A percentile compares a stretch with the other conserved stretches of the same genome.
Evolutionary conservation across 2,329 filamentous ascomycete species (phyloP).

Genomic region (Colletotrichum godetiae): DNA sequence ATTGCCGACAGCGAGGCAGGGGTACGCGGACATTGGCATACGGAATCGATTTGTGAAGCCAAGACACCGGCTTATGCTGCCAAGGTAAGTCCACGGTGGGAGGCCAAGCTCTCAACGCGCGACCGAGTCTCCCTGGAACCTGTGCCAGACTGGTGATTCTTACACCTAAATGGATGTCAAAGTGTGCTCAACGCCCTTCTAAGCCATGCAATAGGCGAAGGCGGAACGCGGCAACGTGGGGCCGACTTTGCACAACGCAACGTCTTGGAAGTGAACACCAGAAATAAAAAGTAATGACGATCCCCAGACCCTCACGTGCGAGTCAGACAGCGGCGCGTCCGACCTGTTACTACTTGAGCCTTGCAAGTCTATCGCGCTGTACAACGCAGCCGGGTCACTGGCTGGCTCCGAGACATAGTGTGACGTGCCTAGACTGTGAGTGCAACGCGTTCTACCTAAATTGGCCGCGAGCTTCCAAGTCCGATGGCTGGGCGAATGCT

Average conservation of each 20-base stretch:
- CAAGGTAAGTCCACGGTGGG: constrained; percentile 14
- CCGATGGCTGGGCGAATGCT: background rate
- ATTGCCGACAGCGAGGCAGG: constrained; percentile 18
- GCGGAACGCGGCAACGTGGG: constrained; percentile 7
- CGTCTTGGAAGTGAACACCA: constrained; percentile 4
- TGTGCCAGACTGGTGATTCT: background rate
- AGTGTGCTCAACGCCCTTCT: background rate
- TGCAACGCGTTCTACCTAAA: background rate
- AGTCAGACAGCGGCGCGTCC: constrained; percentile 23
- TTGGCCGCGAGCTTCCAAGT: background rate
- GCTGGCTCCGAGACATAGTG: too few relatives aligned
- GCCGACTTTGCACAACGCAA: background rate
- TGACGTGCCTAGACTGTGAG: background rate
- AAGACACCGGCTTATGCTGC: constrained; percentile 18
- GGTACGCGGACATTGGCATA: constrained; percentile 29
- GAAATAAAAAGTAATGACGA: constrained; percentile 19
- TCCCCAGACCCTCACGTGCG: constrained; percentile 27
- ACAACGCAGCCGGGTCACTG: background rate
- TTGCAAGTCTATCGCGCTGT: background rate
- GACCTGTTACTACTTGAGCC: background rate
- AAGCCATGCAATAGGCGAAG: background rate
- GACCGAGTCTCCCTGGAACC: background rate
- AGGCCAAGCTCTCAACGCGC: background rate
- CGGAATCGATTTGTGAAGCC: constrained; percentile 27
- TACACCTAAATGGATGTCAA: background rate